Conservation (phyloP, 306 rosid genomes). For the Quercus agrifolia region DNA sequence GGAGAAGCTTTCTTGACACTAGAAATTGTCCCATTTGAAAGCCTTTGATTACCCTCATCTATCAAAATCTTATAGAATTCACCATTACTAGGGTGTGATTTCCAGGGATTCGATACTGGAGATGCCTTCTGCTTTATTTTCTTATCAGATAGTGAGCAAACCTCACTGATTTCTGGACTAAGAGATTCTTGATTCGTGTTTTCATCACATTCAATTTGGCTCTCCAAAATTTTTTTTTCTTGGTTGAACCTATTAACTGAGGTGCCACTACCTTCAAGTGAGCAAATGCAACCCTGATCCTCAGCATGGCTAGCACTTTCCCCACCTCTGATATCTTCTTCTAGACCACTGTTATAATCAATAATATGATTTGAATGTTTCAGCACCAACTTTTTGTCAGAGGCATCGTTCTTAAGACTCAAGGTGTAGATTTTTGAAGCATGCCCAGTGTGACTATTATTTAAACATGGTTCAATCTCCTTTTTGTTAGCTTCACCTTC, state of each 20-base stretch:
- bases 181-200: conserved; percentile 6
- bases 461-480: conserved; percentile 18
- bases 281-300: conserved; percentile 8
- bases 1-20: conserved; percentile 1
- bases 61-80: not conserved
- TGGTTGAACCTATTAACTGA: conserved; percentile 1
- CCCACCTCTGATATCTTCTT: not conserved
- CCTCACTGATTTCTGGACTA: conserved; percentile 5
- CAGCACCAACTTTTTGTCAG: not conserved
- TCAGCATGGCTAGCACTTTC: not conserved
- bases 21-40: conserved; percentile 16
- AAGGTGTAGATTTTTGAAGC: conserved; percentile 11
- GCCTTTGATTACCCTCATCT: conserved; percentile 15
- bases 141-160: conserved; percentile 3
- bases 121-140: conserved; percentile 17
- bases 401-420: conserved; percentile 11
- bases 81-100: conserved; percentile 4
- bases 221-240: conserved; percentile 1
- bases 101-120: conserved; percentile 14
- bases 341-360: conserved; percentile 5
- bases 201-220: conserved; percentile 1
- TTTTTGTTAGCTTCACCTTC: conserved; percentile 9
- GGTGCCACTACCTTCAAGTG: conserved; percentile 12
- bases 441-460: not conserved
- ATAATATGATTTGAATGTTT: not conserved